Percentiles rank a stretch among this genome's conserved stretches.
phyloP scores from a whole-genome alignment of 495 filamentous ascomycete species.

The Mytilinidion resinicola region DNA sequence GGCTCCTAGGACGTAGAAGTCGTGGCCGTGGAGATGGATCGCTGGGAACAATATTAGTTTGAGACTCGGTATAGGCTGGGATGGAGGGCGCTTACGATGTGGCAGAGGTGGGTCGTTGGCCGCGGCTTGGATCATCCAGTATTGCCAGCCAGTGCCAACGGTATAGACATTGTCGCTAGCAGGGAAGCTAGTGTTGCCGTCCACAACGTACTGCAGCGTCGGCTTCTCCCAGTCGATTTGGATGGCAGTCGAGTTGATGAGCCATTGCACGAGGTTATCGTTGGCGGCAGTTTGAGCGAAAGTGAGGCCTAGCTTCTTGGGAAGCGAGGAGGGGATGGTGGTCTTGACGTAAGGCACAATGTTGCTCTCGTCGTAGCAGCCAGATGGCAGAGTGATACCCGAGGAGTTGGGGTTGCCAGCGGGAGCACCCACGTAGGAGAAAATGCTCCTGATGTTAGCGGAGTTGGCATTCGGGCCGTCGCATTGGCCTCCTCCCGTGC shows the following conservation, averaged over 20 bases:
- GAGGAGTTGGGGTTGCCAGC: constrained; percentile 17
- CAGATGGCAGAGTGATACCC: constrained; percentile 11
- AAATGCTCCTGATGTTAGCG: constrained; percentile 29
- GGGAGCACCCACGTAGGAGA: constrained; percentile 30
- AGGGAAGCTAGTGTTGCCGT: constrained; percentile 29
- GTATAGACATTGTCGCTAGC: constrained; percentile 24
- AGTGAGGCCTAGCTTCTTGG: constrained; percentile 14
- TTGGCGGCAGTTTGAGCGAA: constrained; percentile 13
- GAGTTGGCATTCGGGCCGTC: constrained; percentile 29
- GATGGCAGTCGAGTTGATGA: constrained; percentile 29
- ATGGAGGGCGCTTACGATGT: constrained; percentile 15
- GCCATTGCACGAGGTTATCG: constrained; percentile 31
- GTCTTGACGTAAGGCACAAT: constrained; percentile 30
- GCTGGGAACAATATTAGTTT: neutral
- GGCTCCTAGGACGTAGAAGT: constrained; percentile 36
- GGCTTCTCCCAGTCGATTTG: constrained; percentile 28
- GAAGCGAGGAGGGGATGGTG: constrained; percentile 12
- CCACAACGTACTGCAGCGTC: constrained; percentile 29
- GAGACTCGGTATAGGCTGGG: no score
- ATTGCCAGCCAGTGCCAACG: constrained; percentile 29
- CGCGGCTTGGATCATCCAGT: constrained; percentile 34
- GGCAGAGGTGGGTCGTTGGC: constrained; percentile 21
- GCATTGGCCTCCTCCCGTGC: constrained; percentile 21
- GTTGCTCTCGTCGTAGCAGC: constrained; percentile 30
- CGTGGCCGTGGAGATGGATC: constrained; percentile 41